These are phyloP conservation scores for Plasmopara muralis DNA, from an alignment of 352 stramenopile genomes.

Conservation along the genomic window DNA sequence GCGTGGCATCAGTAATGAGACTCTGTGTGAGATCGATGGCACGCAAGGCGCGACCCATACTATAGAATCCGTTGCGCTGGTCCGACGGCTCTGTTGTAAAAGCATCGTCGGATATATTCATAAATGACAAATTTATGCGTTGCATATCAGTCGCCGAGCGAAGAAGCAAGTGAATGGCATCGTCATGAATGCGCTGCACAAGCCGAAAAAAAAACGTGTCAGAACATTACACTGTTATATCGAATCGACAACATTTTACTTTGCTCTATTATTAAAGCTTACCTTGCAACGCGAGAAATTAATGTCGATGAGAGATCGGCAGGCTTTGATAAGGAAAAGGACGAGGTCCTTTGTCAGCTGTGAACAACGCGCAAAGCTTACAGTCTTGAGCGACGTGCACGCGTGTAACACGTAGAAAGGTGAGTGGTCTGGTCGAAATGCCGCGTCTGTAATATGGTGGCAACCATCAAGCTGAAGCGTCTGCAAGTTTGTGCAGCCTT, in stretches of 20 bases:
- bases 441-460: constrained; percentile 80
- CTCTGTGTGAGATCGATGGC: constrained; percentile 70
- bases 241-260: not conserved
- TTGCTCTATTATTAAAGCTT: constrained; percentile 3
- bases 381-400: constrained; percentile 67
- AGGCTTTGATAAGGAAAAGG: constrained; percentile 73
- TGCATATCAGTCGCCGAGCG: constrained; percentile 50
- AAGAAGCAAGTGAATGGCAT: constrained; percentile 65
- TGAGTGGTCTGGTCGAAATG: constrained; percentile 79
- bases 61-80: constrained; percentile 36
- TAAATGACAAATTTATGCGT: constrained; percentile 78
- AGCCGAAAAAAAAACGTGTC: constrained; percentile 3
- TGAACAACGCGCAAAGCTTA: constrained; percentile 77
- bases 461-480: constrained; percentile 78
- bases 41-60: constrained; percentile 40
- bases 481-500: constrained; percentile 70
- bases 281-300: constrained; percentile 82
- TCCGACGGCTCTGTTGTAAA: constrained; percentile 47
- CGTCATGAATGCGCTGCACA: constrained; percentile 56
- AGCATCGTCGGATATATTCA: constrained; percentile 63
- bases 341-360: constrained; percentile 75
- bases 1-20: constrained; percentile 56
- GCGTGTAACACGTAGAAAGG: constrained; percentile 59
- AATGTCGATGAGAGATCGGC: constrained; percentile 63
- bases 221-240: constrained; percentile 1